These are phyloP conservation scores for Cercospora zeae-maydis DNA, from an alignment of 2,329 filamentous ascomycete genomes.

Conservation along the genomic window DNA sequence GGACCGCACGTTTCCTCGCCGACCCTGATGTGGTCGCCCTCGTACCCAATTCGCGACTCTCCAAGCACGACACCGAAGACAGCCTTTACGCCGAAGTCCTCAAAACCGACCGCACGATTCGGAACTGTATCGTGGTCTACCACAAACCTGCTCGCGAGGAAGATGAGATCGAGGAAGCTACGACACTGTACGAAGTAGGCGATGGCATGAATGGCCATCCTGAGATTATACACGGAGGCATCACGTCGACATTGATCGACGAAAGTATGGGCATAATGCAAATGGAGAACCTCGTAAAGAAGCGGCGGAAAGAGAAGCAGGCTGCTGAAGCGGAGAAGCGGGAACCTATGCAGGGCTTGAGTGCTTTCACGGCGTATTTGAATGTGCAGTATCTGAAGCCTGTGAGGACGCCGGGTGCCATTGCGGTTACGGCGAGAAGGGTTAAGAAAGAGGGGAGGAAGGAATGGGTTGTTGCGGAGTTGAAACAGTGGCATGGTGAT, in stretches of 20 bases:
- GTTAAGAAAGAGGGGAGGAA: slow-evolving; percentile 54
- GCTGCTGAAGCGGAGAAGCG: slow-evolving; percentile 25
- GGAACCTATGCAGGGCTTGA: slow-evolving; percentile 22
- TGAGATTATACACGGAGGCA: slow-evolving; percentile 55
- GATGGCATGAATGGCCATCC: slow-evolving; percentile 54
- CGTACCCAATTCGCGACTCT: slow-evolving; percentile 37
- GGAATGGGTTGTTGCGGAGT: slow-evolving; percentile 47
- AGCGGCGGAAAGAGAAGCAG: slow-evolving; percentile 10
- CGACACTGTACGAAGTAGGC: slow-evolving; percentile 46
- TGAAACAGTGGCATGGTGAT: slow-evolving; percentile 37
- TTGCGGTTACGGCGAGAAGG: slow-evolving; percentile 46
- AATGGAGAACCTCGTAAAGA: slow-evolving; percentile 40
- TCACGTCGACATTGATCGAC: slow-evolving; percentile 57
- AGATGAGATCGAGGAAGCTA: slow-evolving; percentile 34
- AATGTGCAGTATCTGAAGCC: slow-evolving; percentile 55
- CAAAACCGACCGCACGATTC: slow-evolving; percentile 50
- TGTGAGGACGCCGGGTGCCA: slow-evolving; percentile 48
- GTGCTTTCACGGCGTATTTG: slow-evolving; percentile 52
- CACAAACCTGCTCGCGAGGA: slow-evolving; percentile 34
- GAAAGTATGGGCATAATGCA: slow-evolving; percentile 55
- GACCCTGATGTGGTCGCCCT: slow-evolving; percentile 40
- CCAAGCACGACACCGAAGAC: slow-evolving; percentile 47
- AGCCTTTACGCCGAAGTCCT: slow-evolving; percentile 54
- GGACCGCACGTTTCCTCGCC: slow-evolving; percentile 31
- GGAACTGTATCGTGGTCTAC: slow-evolving; percentile 46